phyloP scores from a whole-genome alignment of 805 yeast genomes.

The Lachancea mirantina region DNA sequence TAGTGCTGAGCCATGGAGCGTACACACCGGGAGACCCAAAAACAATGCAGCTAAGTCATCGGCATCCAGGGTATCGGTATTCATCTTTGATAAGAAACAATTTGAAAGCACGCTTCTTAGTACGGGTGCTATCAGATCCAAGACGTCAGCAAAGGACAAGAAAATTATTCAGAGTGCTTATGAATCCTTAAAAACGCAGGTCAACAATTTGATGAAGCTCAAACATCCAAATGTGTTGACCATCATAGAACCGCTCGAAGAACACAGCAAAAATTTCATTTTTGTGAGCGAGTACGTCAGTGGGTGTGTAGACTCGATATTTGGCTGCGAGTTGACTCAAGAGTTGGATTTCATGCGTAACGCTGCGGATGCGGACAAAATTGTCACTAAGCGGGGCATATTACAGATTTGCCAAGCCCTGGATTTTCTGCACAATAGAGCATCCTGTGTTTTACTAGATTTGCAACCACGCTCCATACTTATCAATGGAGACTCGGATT shows the following conservation, averaged over 20 bases:
- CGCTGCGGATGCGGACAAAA: constrained; percentile 54
- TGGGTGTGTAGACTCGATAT: constrained; percentile 43
- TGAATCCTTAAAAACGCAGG: constrained; percentile 59
- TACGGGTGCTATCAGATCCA: constrained; percentile 43
- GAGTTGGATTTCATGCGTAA: constrained; percentile 25
- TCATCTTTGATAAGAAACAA: constrained; percentile 75
- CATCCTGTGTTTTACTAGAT: constrained; percentile 69
- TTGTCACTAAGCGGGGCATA: constrained; percentile 74
- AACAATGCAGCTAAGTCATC: constrained; percentile 36
- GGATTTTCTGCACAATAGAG: constrained; percentile 72
- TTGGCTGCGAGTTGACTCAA: constrained; percentile 24
- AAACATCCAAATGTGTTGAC: constrained; percentile 86
- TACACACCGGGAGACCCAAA: constrained; percentile 75
- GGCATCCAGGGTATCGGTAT: constrained; percentile 59
- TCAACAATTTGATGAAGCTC: constrained; percentile 64
- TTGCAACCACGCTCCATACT: constrained; percentile 71
- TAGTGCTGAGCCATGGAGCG: constrained; percentile 73
- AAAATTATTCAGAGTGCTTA: constrained; percentile 52
- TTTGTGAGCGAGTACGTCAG: constrained; percentile 82
- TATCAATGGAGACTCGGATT: constrained; percentile 79
- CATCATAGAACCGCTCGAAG: constrained; percentile 83
- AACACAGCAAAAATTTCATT: constrained; percentile 63
- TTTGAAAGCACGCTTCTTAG: constrained; percentile 50
- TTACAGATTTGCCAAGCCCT: constrained; percentile 71
- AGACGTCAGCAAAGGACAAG: constrained; percentile 34